Percentiles rank a stretch among this genome's conserved stretches.
These are phyloP conservation scores for Colletotrichum noveboracense DNA, from an alignment of 2,329 filamentous ascomycete genomes.

Conservation along the genomic window DNA sequence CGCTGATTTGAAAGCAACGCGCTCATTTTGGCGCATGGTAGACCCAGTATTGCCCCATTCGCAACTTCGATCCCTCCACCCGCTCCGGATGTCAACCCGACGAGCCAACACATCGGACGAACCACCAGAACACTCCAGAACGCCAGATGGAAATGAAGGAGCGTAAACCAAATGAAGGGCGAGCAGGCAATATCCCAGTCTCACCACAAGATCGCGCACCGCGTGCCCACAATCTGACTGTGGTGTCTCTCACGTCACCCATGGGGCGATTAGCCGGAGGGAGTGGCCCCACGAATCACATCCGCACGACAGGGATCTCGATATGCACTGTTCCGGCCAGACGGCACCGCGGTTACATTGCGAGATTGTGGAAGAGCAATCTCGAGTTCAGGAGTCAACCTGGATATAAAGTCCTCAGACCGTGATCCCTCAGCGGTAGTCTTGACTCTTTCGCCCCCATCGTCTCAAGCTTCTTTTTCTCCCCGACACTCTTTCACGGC, in stretches of 20 bases:
- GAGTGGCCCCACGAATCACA: conserved; percentile 3
- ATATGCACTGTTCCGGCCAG: neutral
- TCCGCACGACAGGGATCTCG: neutral
- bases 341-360: neutral
- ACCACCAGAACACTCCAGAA: neutral
- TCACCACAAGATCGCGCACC: neutral
- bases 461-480: neutral
- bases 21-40: neutral
- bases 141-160: neutral
- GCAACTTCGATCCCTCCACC: neutral
- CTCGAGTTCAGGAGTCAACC: neutral
- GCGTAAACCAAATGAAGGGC: conserved; percentile 1
- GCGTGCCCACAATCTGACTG: neutral
- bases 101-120: neutral
- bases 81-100: neutral
- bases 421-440: accelerated
- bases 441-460: neutral
- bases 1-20: conserved; percentile 2
- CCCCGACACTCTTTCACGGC: neutral
- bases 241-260: neutral
- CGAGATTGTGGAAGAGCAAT: neutral
- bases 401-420: neutral
- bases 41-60: neutral
- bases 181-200: conserved; percentile 1
- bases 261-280: neutral